Percentiles rank a stretch among this genome's conserved stretches.
These are phyloP conservation scores for Toxoplasma gondii DNA, from an alignment of 169 alveolate genomes.

Conservation along the genomic window DNA sequence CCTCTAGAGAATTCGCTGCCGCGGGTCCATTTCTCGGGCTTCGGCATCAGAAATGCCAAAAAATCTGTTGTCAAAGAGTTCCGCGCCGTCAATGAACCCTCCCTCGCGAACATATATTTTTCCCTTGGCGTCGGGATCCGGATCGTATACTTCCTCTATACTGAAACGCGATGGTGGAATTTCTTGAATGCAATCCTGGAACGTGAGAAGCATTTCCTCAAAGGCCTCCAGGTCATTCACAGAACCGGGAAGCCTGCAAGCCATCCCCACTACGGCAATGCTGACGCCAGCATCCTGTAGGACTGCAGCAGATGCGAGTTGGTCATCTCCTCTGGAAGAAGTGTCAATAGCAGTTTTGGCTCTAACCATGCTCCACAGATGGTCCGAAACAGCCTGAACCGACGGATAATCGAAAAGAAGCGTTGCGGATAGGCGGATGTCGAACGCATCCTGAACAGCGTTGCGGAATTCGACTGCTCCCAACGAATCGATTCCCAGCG, in stretches of 20 bases:
- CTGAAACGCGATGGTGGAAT: conserved; percentile 36
- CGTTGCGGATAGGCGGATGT: conserved; percentile 72
- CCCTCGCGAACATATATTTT: conserved; percentile 69
- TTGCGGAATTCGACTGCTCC: conserved; percentile 79
- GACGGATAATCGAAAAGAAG: conserved; percentile 78
- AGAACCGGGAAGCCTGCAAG: conserved; percentile 40
- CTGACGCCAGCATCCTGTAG: background rate
- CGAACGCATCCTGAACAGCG: conserved; percentile 65
- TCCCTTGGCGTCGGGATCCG: conserved; percentile 76
- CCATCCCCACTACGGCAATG: conserved; percentile 47
- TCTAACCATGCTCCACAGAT: no score
- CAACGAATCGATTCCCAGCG: conserved; percentile 77
- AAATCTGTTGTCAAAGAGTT: conserved; percentile 71
- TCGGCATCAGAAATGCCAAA: conserved; percentile 71
- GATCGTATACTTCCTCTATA: conserved; percentile 73
- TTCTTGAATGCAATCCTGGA: background rate
- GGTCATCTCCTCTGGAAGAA: background rate
- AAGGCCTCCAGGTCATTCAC: background rate
- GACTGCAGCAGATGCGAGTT: conserved; percentile 61
- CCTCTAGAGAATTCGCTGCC: conserved; percentile 71
- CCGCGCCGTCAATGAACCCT: conserved; percentile 62
- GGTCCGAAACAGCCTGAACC: conserved; percentile 66
- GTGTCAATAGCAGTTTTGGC: background rate
- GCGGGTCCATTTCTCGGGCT: conserved; percentile 74
- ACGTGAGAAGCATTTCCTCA: background rate